Percentiles rank a stretch among this genome's conserved stretches.
These are phyloP conservation scores for Podospora pseudopauciseta DNA, from an alignment of 495 filamentous ascomycete species.

Conservation along the genomic window DNA sequence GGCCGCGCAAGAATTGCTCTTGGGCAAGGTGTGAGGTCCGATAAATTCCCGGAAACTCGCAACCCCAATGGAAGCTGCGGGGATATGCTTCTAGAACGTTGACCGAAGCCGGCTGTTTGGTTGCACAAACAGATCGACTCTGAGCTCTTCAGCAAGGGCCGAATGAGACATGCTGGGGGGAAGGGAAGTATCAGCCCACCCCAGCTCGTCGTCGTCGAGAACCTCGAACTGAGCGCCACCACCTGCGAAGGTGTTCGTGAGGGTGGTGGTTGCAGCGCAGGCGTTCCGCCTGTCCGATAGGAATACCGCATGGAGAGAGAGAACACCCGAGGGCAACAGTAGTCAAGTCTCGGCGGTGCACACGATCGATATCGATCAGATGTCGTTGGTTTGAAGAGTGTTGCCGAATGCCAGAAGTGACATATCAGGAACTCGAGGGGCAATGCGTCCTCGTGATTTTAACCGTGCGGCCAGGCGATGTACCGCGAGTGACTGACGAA, in stretches of 20 bases:
- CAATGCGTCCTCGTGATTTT: constrained; percentile 7
- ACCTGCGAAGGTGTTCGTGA: background rate
- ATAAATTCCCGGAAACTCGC: background rate
- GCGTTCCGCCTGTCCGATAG: background rate
- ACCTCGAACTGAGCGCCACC: constrained; percentile 11
- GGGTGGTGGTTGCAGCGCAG: background rate
- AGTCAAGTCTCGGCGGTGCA: background rate
- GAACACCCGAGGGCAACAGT: background rate
- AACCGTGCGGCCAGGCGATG: constrained; percentile 4
- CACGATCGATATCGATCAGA: constrained; percentile 1
- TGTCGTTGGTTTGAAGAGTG: background rate
- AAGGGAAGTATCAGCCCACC: constrained; percentile 11
- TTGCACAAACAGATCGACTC: constrained; percentile 21
- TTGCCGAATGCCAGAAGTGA: constrained; percentile 1
- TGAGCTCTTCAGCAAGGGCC: background rate
- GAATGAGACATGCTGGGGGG: background rate
- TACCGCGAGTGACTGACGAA: background rate
- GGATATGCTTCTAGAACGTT: constrained; percentile 28
- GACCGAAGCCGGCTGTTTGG: constrained; percentile 23
- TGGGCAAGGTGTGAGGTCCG: background rate
- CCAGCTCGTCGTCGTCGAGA: background rate
- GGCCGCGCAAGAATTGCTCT: constrained; percentile 1
- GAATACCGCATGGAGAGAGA: background rate
- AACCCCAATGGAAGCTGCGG: constrained; percentile 12
- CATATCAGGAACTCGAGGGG: background rate